Conservation (phyloP, 306 rosid genomes). For the Cicer cuneatum region DNA sequence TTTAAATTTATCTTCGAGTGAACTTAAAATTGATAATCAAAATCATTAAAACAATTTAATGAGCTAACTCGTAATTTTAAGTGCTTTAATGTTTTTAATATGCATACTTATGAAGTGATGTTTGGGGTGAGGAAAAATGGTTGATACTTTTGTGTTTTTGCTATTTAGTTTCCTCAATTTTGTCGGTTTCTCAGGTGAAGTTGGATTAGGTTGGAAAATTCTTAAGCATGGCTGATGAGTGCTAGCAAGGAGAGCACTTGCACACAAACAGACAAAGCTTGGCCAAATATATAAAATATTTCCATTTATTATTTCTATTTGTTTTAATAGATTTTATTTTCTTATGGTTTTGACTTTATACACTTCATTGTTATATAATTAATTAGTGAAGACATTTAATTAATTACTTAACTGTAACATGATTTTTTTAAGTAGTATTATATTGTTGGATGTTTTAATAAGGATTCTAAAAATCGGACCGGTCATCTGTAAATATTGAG, state of each 20-base stretch:
- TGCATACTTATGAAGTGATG: too few species aligned
- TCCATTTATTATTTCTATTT: not conserved
- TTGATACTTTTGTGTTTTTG: not conserved
- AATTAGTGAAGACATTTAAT: not conserved
- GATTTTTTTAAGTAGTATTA: not conserved
- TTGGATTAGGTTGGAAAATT: constrained; percentile 56
- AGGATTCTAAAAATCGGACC: too few species aligned
- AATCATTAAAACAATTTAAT: too few species aligned
- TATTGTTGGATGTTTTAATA: too few species aligned
- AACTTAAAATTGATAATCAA: too few species aligned
- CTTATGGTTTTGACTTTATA: not conserved
- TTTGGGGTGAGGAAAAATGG: too few species aligned
- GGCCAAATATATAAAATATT: not conserved
- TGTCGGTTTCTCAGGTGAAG: constrained; percentile 53
- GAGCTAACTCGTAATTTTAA: too few species aligned
- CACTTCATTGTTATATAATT: not conserved
- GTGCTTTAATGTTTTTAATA: too few species aligned
- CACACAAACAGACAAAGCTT: constrained; percentile 26
- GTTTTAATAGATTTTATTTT: not conserved
- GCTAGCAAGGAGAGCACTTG: constrained; percentile 56
- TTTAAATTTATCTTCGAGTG: too few species aligned
- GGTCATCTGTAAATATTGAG: too few species aligned
- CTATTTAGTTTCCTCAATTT: constrained; percentile 9
- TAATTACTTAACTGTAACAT: not conserved
- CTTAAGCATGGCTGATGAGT: constrained; percentile 34